A percentile compares a stretch with the other conserved stretches of the same genome.
Evolutionary conservation across 306 rosid species (phyloP).

Genomic region (Cicer arietinum): DNA sequence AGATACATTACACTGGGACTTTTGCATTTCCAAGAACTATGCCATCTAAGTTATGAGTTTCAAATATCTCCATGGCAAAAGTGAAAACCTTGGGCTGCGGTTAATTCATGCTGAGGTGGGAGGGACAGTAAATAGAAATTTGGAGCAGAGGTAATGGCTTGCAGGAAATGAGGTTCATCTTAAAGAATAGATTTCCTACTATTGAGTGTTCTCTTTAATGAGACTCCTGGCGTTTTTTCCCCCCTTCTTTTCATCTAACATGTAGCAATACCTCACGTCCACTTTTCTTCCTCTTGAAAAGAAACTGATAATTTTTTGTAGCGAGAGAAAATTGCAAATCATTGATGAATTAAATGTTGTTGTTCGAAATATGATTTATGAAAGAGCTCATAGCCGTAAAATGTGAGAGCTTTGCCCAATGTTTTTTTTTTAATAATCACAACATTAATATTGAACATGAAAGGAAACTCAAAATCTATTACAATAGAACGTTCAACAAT

Average conservation of each 20-base stretch:
- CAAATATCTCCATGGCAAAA: conserved; percentile 31
- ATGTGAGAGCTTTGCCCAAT: background rate
- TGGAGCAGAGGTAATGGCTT: conserved; percentile 40
- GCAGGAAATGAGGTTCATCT: conserved; percentile 45
- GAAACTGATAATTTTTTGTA: conserved; percentile 52
- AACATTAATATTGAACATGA: too few species aligned
- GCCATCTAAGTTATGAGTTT: conserved; percentile 38
- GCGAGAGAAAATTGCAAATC: conserved; percentile 53
- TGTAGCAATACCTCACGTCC: conserved; percentile 41
- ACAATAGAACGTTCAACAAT: too few species aligned
- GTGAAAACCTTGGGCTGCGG: conserved; percentile 28
- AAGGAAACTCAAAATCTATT: too few species aligned
- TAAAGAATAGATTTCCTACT: conserved; percentile 51
- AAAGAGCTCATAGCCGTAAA: conserved; percentile 1
- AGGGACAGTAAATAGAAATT: conserved; percentile 41
- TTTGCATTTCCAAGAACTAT: conserved; percentile 39
- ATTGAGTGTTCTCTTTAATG: conserved; percentile 40
- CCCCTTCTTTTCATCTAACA: conserved; percentile 42
- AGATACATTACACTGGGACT: conserved; percentile 38
- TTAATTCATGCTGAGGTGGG: conserved; percentile 39
- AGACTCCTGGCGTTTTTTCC: conserved; percentile 43
- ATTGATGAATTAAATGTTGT: conserved; percentile 50
- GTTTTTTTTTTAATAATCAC: too few species aligned
- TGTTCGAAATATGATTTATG: conserved; percentile 15
- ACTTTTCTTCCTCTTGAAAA: conserved; percentile 38